Evolutionary conservation across 2,329 filamentous ascomycete species (phyloP).

Genomic region (Cladosporium cucumerinum): DNA sequence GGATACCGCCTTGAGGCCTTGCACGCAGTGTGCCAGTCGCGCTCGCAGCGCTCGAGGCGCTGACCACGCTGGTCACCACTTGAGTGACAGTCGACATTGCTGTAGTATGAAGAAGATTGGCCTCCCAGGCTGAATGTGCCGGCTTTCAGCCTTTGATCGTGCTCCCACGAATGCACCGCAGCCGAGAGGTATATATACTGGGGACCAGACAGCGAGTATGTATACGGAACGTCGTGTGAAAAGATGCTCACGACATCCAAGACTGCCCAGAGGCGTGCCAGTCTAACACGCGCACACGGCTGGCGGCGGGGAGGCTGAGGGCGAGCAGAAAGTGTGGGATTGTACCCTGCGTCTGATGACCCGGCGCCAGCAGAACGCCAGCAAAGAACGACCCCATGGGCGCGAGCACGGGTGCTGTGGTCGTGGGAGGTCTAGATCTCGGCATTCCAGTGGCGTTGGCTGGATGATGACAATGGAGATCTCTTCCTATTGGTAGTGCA

Average conservation of each 20-base stretch:
- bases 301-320: conserved; percentile 9
- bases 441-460: conserved; percentile 8
- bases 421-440: conserved; percentile 3
- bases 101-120: background rate
- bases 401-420: background rate
- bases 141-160: conserved; percentile 2
- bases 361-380: background rate
- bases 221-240: background rate
- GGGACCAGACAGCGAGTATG: background rate
- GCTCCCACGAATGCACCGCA: background rate
- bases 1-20: conserved; percentile 62
- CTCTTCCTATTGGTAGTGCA: background rate
- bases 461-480: background rate
- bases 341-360: conserved; percentile 7
- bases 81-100: conserved; percentile 14
- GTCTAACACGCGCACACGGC: conserved; percentile 10
- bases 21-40: conserved; percentile 35
- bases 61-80: conserved; percentile 1
- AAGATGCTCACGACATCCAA: conserved; percentile 11
- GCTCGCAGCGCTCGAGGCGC: conserved; percentile 23
- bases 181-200: background rate
- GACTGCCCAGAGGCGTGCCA: conserved; percentile 2
- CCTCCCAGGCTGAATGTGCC: background rate
- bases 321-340: conserved; percentile 1
- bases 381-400: conserved; percentile 7